Evolutionary conservation across 2,329 filamentous ascomycete species (phyloP).

Genomic region (Nothophoma quercina): DNA sequence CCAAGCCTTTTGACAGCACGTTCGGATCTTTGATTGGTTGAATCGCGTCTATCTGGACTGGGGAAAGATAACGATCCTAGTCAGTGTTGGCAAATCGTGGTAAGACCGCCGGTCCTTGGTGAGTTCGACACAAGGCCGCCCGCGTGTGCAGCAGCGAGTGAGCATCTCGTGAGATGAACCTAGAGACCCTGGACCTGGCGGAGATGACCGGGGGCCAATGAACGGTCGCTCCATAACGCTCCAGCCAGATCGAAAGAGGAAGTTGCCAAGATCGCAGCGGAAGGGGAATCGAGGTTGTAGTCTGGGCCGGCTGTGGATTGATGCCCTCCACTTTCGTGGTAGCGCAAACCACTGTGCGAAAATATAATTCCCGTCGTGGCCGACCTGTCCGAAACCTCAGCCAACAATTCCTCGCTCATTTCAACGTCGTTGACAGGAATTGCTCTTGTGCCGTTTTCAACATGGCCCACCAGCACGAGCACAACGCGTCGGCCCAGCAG

Average conservation of each 20-base stretch:
- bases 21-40: slow-evolving; percentile 28
- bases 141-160: slow-evolving; percentile 29
- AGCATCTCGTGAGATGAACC: slow-evolving; percentile 23
- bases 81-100: slow-evolving; percentile 31
- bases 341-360: slow-evolving; percentile 37
- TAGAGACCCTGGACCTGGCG: slow-evolving; percentile 29
- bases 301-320: slow-evolving; percentile 39
- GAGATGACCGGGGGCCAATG: slow-evolving; percentile 46
- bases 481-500: slow-evolving; percentile 47
- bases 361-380: slow-evolving; percentile 43
- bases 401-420: slow-evolving; percentile 37
- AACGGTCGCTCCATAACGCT: slow-evolving; percentile 16
- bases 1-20: slow-evolving; percentile 25
- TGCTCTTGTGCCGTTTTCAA: slow-evolving; percentile 36
- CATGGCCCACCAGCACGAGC: slow-evolving; percentile 45
- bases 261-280: slow-evolving; percentile 43
- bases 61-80: slow-evolving; percentile 44
- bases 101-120: slow-evolving; percentile 26
- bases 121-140: slow-evolving; percentile 26
- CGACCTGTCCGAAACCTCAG: slow-evolving; percentile 16
- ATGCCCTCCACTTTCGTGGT: slow-evolving; percentile 35
- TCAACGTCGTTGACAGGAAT: slow-evolving; percentile 35
- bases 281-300: slow-evolving; percentile 30
- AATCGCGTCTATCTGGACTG: slow-evolving; percentile 29
- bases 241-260: slow-evolving; percentile 42